Evolutionary conservation across 164 flowering plant genomes (phyloP).

Genomic region (Vitis labrusca): DNA sequence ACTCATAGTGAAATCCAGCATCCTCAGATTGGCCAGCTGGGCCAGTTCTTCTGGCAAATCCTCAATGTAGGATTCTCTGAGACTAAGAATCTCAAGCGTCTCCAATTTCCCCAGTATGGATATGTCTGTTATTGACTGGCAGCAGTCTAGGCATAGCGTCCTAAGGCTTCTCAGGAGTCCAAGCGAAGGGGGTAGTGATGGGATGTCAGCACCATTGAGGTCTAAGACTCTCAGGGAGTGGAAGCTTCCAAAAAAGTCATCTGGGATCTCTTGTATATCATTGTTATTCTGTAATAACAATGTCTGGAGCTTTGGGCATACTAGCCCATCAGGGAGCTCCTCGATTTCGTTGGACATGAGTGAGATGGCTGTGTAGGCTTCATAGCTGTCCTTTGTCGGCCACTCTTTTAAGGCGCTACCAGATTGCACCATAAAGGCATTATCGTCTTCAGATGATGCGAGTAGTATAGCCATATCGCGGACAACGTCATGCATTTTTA

Average conservation of each 20-base stretch:
- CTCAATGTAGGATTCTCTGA: background rate
- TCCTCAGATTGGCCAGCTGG: constrained; percentile 3
- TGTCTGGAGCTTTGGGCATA: background rate
- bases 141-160: constrained; percentile 3
- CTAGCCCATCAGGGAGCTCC: too few relatives aligned
- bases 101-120: background rate
- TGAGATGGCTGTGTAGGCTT: background rate
- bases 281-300: background rate
- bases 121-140: constrained; percentile 1
- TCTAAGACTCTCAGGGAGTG: too few relatives aligned
- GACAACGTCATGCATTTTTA: too few relatives aligned
- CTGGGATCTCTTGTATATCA: background rate
- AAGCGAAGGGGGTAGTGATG: constrained; percentile 3
- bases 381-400: background rate
- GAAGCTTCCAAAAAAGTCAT: background rate
- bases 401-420: background rate
- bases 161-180: background rate
- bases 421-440: too few relatives aligned
- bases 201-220: background rate
- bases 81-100: constrained; percentile 8
- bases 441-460: too few relatives aligned
- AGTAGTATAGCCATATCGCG: too few relatives aligned
- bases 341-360: background rate
- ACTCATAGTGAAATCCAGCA: constrained; percentile 2
- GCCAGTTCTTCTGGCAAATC: constrained; percentile 3